Evolutionary conservation across 2,329 filamentous ascomycete species (phyloP), one percentile per base, ranked within the genome.

Genomic region (Trichoderma sp.): DNA sequence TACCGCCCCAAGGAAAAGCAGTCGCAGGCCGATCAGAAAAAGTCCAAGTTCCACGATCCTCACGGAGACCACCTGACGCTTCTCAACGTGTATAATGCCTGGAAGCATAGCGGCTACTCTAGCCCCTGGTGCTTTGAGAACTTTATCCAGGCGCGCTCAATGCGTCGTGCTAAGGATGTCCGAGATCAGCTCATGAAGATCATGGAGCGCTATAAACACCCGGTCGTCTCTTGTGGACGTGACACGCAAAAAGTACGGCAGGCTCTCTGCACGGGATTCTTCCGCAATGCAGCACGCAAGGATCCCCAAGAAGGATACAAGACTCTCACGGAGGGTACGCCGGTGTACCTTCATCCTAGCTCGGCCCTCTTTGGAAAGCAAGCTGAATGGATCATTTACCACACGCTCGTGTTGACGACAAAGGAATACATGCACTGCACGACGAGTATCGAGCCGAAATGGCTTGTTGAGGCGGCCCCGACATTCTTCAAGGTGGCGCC

Each of bases 401-500:
- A 98, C 78, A 91, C 90, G 68, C 85, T 99, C 23, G 93, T 98
- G 8, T 87, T 98, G 76, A 99, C 96, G 28, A 97, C 93, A 28
- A 95, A 97, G 84, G 96, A 99, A 83, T 99, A 98, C 82, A 98
- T 99, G 96, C 95, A 97, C 78, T 93, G 90, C 79, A 96, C 94
- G 15, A 97, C 94, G 4, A 88, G 89, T 4, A 98, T 99, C 77
- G 96, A 99, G 82, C 95, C 96, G 9, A 97, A 97, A 78, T 92
- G 90, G 90, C 88, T 99, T 26, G 94, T 98, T 1, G 95, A 98
- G 77, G 95, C 95, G 13, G 96, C 97, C n/a, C 96, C 97, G 11
- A 98, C 94, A 0, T 99, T 98, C 85, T 99, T 98, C 90, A 97
- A 97, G 87, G 94, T 98, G 5, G 95, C 96, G 20, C 91, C 93